phyloP scores from a whole-genome alignment of 2,329 filamentous ascomycete species.

The Sporothrix brunneoviolacea region DNA sequence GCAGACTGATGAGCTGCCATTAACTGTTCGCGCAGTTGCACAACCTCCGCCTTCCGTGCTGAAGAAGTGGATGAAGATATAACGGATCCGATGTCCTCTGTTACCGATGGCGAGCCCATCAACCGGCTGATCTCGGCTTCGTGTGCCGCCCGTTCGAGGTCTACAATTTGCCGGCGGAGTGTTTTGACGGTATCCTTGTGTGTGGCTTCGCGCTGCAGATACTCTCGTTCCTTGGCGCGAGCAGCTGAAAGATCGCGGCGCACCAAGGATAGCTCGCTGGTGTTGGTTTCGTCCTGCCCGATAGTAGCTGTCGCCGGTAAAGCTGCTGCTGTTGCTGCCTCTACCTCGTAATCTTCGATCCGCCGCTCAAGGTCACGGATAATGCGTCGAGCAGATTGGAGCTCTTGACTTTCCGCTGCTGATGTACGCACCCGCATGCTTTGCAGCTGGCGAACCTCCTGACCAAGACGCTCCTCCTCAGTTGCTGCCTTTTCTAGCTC shows the following conservation, averaged over 20 bases:
- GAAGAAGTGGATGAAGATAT: slow-evolving; percentile 2
- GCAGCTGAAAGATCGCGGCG: slow-evolving; percentile 57
- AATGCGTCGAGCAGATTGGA: slow-evolving; percentile 53
- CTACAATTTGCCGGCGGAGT: slow-evolving; percentile 57
- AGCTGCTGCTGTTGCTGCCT: slow-evolving; percentile 30
- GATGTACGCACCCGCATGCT: slow-evolving; percentile 35
- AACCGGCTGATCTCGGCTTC: slow-evolving; percentile 52
- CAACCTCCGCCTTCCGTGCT: slow-evolving; percentile 49
- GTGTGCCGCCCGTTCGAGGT: slow-evolving; percentile 62
- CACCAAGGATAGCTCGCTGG: slow-evolving; percentile 52
- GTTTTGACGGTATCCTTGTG: slow-evolving; percentile 57
- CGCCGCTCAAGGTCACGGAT: slow-evolving; percentile 59
- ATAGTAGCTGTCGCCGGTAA: slow-evolving; percentile 11
- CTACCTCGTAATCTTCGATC: slow-evolving; percentile 46
- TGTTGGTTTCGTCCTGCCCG: slow-evolving; percentile 26
- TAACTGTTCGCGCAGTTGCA: slow-evolving; percentile 54
- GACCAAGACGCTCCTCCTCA: slow-evolving; percentile 58
- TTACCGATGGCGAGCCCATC: slow-evolving; percentile 33
- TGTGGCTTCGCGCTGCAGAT: slow-evolving; percentile 57
- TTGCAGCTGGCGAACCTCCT: slow-evolving; percentile 49
- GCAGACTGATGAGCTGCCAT: slow-evolving; percentile 52
- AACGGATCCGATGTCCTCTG: slow-evolving; percentile 40
- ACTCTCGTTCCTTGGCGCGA: slow-evolving; percentile 59
- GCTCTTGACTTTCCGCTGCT: slow-evolving; percentile 44
- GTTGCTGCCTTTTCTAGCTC: slow-evolving; percentile 59